phyloP scores from a whole-genome alignment of 2,329 filamentous ascomycete species.

The Colletotrichum australisinense region DNA sequence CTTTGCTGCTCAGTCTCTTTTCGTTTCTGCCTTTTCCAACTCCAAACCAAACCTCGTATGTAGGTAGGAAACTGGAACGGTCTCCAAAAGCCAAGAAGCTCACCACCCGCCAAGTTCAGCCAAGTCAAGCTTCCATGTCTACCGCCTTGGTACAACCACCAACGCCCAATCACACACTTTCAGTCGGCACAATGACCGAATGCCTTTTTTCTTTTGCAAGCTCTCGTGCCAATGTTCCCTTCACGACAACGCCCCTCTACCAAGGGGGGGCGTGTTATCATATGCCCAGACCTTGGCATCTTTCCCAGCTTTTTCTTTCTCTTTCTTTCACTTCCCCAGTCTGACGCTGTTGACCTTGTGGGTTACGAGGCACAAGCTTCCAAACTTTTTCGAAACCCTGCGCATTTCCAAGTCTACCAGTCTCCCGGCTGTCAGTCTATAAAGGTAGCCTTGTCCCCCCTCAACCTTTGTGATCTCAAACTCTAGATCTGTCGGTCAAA shows the following conservation, averaged over 20 bases:
- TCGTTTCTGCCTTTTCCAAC: neutral
- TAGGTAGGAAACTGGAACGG: neutral
- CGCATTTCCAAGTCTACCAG: slow-evolving; percentile 23
- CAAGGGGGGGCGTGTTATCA: slow-evolving; percentile 32
- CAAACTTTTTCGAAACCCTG: slow-evolving; percentile 29
- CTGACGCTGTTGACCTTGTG: slow-evolving; percentile 7
- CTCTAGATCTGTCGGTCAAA: slow-evolving; percentile 11
- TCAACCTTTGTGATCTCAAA: neutral
- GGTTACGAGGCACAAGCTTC: slow-evolving; percentile 23
- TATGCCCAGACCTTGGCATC: slow-evolving; percentile 32
- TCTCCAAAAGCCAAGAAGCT: slow-evolving; percentile 28
- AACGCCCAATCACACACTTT: slow-evolving; percentile 23
- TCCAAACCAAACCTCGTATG: slow-evolving; percentile 1
- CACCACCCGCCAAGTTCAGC: slow-evolving; percentile 26
- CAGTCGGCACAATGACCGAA: slow-evolving; percentile 34
- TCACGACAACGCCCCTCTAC: neutral
- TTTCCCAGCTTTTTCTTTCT: slow-evolving; percentile 6
- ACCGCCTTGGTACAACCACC: slow-evolving; percentile 19
- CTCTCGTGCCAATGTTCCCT: neutral
- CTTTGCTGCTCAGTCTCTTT: neutral
- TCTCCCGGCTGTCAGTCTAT: slow-evolving; percentile 25
- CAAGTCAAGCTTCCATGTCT: slow-evolving; percentile 31
- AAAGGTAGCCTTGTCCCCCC: slow-evolving; percentile 34
- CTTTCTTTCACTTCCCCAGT: neutral
- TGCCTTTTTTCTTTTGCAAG: neutral